A percentile compares a stretch with the other conserved stretches of the same genome.
Conservation (phyloP, 345 rosid genomes). For the Eucalyptus sideroxylon region DNA sequence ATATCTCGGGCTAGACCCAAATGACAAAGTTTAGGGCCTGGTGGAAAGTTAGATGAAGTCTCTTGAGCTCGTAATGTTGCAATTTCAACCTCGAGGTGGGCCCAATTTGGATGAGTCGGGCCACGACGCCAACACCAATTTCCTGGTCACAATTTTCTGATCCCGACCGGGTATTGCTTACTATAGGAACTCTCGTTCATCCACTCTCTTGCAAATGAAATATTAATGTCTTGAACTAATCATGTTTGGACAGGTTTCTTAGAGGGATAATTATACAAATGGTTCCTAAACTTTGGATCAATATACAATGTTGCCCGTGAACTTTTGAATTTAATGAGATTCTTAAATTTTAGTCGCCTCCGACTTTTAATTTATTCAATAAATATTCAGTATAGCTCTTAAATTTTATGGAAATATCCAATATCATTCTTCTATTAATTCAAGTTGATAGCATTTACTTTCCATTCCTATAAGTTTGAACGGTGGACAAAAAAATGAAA, state of each 20-base stretch:
- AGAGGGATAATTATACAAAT: rapidly evolving
- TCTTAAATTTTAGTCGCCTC: rapidly evolving
- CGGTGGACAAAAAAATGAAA: not conserved
- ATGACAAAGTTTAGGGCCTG: not conserved
- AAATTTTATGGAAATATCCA: not conserved
- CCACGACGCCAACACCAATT: not conserved
- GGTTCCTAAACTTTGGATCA: rapidly evolving
- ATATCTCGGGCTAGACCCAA: not conserved
- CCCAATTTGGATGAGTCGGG: not conserved
- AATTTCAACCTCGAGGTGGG: not conserved
- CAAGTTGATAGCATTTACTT: not conserved
- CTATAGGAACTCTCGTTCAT: not conserved
- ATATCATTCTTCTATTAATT: not conserved
- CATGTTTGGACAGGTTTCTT: not conserved
- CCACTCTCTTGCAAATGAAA: not conserved
- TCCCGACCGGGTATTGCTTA: not conserved
- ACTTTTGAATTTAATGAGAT: not conserved
- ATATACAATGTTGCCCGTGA: not conserved
- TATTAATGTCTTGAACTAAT: not conserved
- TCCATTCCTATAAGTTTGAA: not conserved
- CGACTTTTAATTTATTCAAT: not conserved
- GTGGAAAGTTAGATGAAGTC: not conserved
- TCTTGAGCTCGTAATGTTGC: not conserved
- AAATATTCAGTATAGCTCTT: not conserved
- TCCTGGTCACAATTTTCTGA: not conserved